Conservation (phyloP, 106 monocot genomes). For the Phalaenopsis aphrodite region DNA sequence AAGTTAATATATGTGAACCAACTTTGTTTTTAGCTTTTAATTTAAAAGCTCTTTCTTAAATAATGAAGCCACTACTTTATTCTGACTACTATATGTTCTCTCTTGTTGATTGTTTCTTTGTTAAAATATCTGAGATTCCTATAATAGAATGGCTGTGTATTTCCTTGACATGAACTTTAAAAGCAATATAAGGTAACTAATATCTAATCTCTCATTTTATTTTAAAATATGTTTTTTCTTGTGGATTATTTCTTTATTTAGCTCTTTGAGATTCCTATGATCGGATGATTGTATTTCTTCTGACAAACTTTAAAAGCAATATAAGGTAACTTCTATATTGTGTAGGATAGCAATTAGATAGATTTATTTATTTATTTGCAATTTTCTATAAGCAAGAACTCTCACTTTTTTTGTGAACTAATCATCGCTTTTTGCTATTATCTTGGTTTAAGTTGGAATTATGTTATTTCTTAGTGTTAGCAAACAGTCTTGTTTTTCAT, state of each 20-base stretch:
- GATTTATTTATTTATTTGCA: neutral
- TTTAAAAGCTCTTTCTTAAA: neutral
- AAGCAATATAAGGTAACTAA: neutral
- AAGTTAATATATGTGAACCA: neutral
- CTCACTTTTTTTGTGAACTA: neutral
- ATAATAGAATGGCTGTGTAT: neutral
- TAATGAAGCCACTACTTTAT: neutral
- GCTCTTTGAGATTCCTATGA: neutral
- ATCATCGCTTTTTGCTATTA: neutral
- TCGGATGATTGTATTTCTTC: neutral
- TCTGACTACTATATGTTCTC: neutral
- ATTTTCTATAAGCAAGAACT: constrained; percentile 2
- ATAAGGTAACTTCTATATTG: neutral
- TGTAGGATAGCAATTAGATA: neutral
- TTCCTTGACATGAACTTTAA: neutral
- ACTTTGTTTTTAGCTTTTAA: neutral
- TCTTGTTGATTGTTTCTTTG: neutral
- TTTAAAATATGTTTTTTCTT: neutral
- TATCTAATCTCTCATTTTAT: neutral
- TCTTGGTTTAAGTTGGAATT: neutral
- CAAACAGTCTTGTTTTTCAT: neutral
- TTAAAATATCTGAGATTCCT: neutral
- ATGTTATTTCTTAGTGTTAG: neutral
- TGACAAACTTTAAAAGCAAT: neutral
- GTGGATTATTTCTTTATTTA: neutral